phyloP scores from a whole-genome alignment of 2,329 filamentous ascomycete species.

The Talaromyces funiculosus region DNA sequence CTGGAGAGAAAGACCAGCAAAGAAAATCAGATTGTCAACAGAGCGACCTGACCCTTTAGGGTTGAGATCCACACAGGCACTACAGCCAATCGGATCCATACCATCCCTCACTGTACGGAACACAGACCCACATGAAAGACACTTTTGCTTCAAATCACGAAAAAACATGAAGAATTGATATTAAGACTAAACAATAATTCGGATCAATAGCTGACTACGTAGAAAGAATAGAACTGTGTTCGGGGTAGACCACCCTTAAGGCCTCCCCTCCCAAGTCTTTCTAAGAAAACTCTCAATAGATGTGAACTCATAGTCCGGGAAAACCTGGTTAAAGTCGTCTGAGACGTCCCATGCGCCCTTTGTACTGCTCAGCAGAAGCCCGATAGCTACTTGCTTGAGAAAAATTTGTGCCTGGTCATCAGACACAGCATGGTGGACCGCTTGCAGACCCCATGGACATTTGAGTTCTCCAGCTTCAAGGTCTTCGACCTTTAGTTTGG shows the following conservation, averaged over 20 bases:
- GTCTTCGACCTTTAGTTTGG: neutral
- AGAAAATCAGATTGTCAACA: neutral
- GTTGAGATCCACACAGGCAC: neutral
- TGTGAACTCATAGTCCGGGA: constrained; percentile 1
- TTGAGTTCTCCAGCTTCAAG: neutral
- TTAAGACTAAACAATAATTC: neutral
- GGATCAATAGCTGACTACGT: neutral
- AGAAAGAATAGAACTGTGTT: too few species aligned
- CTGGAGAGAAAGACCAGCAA: neutral
- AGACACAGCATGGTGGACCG: neutral
- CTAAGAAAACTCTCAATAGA: neutral
- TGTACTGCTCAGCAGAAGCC: neutral
- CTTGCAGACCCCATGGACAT: neutral
- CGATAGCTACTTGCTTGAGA: constrained; percentile 3
- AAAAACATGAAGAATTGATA: too few species aligned
- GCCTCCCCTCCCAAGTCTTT: neutral
- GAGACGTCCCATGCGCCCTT: constrained; percentile 6
- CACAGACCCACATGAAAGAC: too few species aligned
- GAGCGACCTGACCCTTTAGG: neutral
- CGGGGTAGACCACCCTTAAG: neutral
- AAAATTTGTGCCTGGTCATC: neutral
- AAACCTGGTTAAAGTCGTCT: neutral
- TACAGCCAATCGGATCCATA: neutral
- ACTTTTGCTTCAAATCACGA: too few species aligned
- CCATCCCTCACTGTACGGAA: too few species aligned